Evolutionary conservation across 345 rosid genomes (phyloP), one percentile per base, ranked within the genome.

Genomic region (Camelina sativa): DNA sequence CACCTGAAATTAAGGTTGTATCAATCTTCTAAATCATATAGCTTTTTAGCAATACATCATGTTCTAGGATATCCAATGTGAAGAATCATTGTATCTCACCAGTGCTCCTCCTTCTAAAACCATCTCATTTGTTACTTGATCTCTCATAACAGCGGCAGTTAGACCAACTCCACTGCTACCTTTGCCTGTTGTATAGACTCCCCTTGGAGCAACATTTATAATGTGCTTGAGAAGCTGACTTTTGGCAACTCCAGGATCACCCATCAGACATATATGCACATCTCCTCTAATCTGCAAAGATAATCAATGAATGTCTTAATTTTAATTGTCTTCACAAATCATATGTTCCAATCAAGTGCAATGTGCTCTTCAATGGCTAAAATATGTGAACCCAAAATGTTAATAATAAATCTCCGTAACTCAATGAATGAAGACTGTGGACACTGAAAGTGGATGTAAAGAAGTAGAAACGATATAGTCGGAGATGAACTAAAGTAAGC

Each of bases 141-240:
- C 98, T 82, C 85, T 90, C 85, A 90, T 96, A 68, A 95, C 99
- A 67, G 98, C 99, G 28, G 99, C 98, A 40, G 99, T 95, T 59
- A 92, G 84, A 81, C 99, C 99, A 85, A 95, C 98, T 46, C 98
- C 98, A 81, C 98, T 92, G 88, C 98, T 92, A 72, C 99, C 99
- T 81, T 75, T 89, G 34, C 99, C 98, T 44, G 99, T 95, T 51
- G 99, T 95, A 78, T 92, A 95, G 65, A 95, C 85, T 61, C 92
- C 98, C 76, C 96, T 86, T 10, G 98, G 99, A 50, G 98, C 99
- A 57, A 95, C 94, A 59, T 90, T 90, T 65, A 92, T 89, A 46
- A 95, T 90, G 88, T 95, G 97, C 91, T 95, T 95, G 75, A 95
- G 93, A 80, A 95, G 98, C 85, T 95, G 99, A 89, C 98, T 90